Base-by-base conservation (phyloP, 2,329 filamentous ascomycete genomes). In the Pseudovirgaria hyperparasitica region DNA sequence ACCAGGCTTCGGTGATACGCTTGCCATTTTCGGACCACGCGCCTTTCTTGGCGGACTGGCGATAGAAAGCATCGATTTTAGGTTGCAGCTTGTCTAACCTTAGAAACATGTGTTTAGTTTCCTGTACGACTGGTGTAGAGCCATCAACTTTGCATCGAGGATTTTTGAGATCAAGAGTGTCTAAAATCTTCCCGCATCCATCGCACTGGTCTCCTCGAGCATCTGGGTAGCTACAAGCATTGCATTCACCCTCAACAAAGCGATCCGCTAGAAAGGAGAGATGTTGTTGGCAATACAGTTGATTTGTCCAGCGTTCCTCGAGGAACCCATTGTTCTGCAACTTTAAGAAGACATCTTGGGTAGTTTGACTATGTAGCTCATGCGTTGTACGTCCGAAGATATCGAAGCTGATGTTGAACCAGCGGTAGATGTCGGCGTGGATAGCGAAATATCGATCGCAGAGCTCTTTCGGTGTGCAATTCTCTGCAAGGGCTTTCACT, bases 351-450 rank as follows among this genome's bases (percentile, higher is more conserved):
- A 93, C 82, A 34, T 78, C 70, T 57, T 93, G 86, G 9, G 82
- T 80, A 42, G 93, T 92, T 41, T 81, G 69, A 15, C 82, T 92
- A 56, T 93, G 85, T 43, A 84, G 70, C 24, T 68, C 57, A 9
- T 84, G 93, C 5, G 84, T 81, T 4, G 85, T 93, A 31, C 82
- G 76, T 34, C 84, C 85, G 48, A 92, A 93, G 53, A 82, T 76
- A 57, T 93, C 85, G 48, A 93, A 93, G 28, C 70, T 75, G 43
- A 93, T 84, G 45, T 82, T 70, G 58, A 93, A 93, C 81, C 84
- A 92, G 52, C 87, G 72, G 53, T 92, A 92, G 41, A 92, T 77
- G 27, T 76, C 80, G 45, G 82, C 74, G 58, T 92, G 84, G 34
- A 87, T 72, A 43, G 71, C 72, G 59, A 92, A 79, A 61, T 86